Evolutionary conservation across 1,284 basidiomycete genomes (phyloP), one percentile per base, ranked within the genome.

Genomic region (Vanrija sp.): DNA sequence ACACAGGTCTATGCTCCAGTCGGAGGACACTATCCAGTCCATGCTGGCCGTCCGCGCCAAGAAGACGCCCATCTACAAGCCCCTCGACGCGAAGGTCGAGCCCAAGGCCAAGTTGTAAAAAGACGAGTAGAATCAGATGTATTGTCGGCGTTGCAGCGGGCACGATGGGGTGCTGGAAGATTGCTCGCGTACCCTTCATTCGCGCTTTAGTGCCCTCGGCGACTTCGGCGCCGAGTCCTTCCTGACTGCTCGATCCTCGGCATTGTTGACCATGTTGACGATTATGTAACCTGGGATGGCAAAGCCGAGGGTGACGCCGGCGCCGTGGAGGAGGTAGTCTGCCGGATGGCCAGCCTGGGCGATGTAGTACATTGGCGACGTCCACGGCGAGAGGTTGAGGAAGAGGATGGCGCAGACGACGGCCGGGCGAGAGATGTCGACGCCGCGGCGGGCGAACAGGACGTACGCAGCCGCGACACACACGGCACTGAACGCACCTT

Each of bases 1-100:
- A 16, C 24, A 5, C 53, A 73, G 71, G 65, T 54, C 67, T 0
- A 73, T 73, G 72, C 70, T 91, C 3, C 85, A 90, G 73, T 85
- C 87, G 2, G 75, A 80, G 58, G 78, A 79, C 61, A 72, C 78
- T 25, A 48, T 63, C 1, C 63, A 69, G 7, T 78, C 80, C 12
- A 77, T 80, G 67, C 58, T 66, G 37, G 75, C 77, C 7, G 71
- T 74, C 10, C 61, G 78, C 66, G 62, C 72, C 48, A 80, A 79
- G 63, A 64, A 72, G 53, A 56, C 57, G 16, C 63, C 75, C 1
- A 49, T 47, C 25, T 78, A 74, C 61, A 47, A 61, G 6, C 56
- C 62, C 22, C 52, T 69, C 6, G 52, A 41, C 27, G 23, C 23
- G 6, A 31, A 12, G 4, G 31, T 12, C 18, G 37, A 16, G 9